Evolutionary conservation across 2,329 filamentous ascomycete species (phyloP).

Genomic region (Fusarium anguioides): DNA sequence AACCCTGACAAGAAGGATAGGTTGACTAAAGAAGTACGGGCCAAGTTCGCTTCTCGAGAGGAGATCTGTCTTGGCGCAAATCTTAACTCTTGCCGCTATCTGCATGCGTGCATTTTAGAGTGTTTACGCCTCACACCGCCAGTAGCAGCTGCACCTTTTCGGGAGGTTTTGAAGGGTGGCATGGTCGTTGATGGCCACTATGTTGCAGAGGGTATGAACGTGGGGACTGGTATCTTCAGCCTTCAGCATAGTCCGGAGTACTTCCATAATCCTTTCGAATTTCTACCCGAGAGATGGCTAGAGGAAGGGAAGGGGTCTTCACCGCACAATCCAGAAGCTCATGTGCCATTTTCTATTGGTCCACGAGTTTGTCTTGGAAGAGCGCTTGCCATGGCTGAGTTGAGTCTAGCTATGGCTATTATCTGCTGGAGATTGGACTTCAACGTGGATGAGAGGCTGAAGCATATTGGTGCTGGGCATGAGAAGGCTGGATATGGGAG

Average conservation of each 20-base stretch:
- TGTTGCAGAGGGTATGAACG: not conserved
- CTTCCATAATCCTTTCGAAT: not conserved
- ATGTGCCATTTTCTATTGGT: not conserved
- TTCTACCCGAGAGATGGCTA: not conserved
- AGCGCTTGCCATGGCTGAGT: not conserved
- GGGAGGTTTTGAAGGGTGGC: not conserved
- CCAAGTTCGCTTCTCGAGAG: not conserved
- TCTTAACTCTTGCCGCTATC: constrained; percentile 1
- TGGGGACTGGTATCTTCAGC: not conserved
- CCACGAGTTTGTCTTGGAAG: constrained; percentile 1
- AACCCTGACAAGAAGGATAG: not conserved
- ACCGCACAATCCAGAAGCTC: not conserved
- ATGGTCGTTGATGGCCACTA: constrained; percentile 2
- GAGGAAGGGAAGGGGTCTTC: not conserved
- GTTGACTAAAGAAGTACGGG: not conserved
- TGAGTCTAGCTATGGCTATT: constrained; percentile 1
- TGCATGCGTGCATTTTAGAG: not conserved
- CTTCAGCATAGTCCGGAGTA: not conserved
- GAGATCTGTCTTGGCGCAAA: not conserved
- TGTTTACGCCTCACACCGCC: constrained; percentile 2
- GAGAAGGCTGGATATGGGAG: not conserved
- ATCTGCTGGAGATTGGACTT: constrained; percentile 4
- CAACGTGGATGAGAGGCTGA: not conserved
- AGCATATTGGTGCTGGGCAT: constrained; percentile 2
- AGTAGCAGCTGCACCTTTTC: not conserved